Evolutionary conservation across 768 basidiomycete species (phyloP), one percentile per base, ranked within the genome.

Genomic region (Trametes coccinea): DNA sequence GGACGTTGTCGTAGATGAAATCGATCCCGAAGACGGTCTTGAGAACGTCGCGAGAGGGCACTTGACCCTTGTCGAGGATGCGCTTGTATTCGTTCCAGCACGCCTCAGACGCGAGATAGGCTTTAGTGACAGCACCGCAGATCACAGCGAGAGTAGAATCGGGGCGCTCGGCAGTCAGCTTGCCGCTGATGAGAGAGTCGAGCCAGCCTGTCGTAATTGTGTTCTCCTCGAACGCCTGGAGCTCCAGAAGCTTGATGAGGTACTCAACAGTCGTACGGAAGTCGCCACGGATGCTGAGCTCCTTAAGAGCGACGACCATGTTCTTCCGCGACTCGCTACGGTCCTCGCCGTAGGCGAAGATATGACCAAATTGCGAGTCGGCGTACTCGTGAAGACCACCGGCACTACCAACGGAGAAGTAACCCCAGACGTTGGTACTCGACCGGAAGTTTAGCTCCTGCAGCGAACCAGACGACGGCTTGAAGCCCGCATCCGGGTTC

Each of bases 401-500:
- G 9, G 95, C 90, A 13, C 90, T 89, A 46, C 86, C 87, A 69
- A 99, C 97, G 14, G 97, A 98, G 82, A 99, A 99, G 79, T 99
- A 99, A 63, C 97, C 97, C 97, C 97, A 99, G 47, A 99, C 97
- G 64, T 99, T 99, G 47, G 94, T 98, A 76, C 92, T 97, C 30
- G 95, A 98, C 60, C 97, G 89, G 88, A 99, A 99, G 77, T 98
- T 99, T 67, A 99, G 92, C 72, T 98, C 97, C 74, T 98, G 97
- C 14, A 99, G 80, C 41, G 92, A 90, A 65, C 97, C 97, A 2
- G 93, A 95, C 2, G 97, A 98, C 0, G 97, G 97, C 76, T 99
- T 99, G 84, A 99, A 99, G 4, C 97, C 97, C 9, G 97, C 97
- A 71, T 99, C 97, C 29, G 97, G 97, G 75, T 99, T 99, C 78